Conservation (phyloP, 257 asterid species). For the Solanum gracilifrons region DNA sequence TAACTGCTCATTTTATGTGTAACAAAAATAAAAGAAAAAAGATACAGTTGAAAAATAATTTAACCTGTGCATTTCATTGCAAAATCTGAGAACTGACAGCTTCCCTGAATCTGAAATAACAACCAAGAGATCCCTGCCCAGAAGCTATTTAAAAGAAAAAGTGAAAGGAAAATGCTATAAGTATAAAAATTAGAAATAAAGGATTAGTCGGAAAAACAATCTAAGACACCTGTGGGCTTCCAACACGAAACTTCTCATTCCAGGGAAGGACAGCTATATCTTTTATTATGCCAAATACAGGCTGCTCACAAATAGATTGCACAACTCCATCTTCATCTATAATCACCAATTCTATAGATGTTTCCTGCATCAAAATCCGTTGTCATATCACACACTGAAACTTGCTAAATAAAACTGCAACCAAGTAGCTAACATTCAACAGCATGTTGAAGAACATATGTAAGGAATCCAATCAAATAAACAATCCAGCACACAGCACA, state of each 20-base stretch:
- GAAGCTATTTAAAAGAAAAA: constrained; percentile 36
- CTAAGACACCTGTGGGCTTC: constrained; percentile 57
- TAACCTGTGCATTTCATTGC: constrained; percentile 94
- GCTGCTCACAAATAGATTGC: constrained; percentile 83
- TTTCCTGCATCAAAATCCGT: constrained; percentile 51
- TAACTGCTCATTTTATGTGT: background rate
- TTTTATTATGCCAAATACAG: constrained; percentile 85
- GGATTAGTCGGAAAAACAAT: background rate
- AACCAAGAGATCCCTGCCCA: constrained; percentile 63
- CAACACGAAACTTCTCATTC: constrained; percentile 46
- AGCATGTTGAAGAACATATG: background rate
- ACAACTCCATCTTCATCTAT: constrained; percentile 70
- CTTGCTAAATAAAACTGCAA: background rate
- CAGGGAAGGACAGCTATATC: constrained; percentile 84
- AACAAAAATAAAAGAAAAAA: background rate
- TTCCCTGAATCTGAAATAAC: constrained; percentile 95
- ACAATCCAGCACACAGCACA: background rate
- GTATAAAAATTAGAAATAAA: background rate
- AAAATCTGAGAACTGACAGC: constrained; percentile 77
- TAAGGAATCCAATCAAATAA: background rate
- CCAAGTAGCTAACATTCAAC: background rate
- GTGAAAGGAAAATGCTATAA: background rate
- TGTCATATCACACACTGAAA: background rate
- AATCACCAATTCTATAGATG: constrained; percentile 75
- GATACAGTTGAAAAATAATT: background rate